Percentiles rank a stretch among this genome's conserved stretches.
phyloP scores from a whole-genome alignment of 176 grass and related monocot species.

The Olyra latifolia region DNA sequence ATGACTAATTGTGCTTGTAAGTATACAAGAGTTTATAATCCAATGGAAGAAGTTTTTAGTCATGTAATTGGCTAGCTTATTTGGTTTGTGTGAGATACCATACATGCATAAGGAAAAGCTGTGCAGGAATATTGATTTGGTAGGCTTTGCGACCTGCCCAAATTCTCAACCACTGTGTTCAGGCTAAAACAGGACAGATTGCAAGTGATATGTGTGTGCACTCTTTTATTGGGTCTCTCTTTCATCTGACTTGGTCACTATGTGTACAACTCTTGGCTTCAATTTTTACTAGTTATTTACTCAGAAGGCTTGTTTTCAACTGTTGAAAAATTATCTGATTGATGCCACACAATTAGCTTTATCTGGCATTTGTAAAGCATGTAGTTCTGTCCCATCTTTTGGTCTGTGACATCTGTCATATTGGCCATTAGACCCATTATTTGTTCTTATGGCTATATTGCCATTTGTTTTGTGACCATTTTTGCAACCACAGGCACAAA shows the following conservation, averaged over 20 bases:
- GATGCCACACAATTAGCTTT: background rate
- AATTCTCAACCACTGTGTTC: background rate
- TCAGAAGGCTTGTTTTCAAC: background rate
- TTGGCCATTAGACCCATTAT: background rate
- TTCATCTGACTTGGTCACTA: background rate
- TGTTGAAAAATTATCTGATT: background rate
- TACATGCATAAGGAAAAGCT: background rate
- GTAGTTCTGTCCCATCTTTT: background rate
- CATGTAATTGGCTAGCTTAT: background rate
- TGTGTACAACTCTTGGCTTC: background rate
- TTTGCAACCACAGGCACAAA: background rate
- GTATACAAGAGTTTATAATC: background rate
- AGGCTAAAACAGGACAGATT: background rate
- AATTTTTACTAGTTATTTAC: background rate
- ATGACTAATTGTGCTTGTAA: background rate
- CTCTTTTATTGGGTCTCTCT: background rate
- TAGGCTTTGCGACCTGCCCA: background rate
- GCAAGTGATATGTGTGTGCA: background rate
- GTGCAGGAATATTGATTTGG: background rate
- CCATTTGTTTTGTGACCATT: background rate
- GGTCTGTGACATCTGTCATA: background rate
- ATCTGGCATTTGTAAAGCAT: conserved; percentile 1
- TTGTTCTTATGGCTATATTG: background rate
- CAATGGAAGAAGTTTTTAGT: conserved; percentile 11
- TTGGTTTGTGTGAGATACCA: background rate